Percentiles rank a stretch among this genome's conserved stretches.
Conservation (phyloP, 345 rosid genomes). For the Acer saccharum region DNA sequence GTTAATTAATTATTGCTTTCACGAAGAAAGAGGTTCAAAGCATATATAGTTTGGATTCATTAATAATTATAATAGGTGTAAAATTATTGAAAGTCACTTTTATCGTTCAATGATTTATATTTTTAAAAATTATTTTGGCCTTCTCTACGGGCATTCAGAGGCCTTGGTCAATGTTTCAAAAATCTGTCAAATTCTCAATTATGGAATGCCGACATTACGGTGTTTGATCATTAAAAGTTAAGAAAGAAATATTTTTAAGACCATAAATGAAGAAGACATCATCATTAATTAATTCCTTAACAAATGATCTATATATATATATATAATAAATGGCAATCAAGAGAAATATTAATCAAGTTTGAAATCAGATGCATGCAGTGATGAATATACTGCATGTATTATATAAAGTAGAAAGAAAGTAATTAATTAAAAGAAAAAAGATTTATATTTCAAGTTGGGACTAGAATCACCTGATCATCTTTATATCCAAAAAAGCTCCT, state of each 20-base stretch:
- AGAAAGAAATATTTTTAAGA: too few species aligned
- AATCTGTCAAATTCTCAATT: too few species aligned
- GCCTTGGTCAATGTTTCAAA: too few species aligned
- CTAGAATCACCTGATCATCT: conserved; percentile 23
- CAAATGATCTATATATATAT: not conserved
- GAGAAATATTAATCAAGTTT: not conserved
- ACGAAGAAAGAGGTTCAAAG: not conserved
- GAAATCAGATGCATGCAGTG: not conserved
- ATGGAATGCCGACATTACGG: too few species aligned
- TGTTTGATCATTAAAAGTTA: too few species aligned
- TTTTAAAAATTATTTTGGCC: not conserved
- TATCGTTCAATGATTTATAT: too few species aligned
- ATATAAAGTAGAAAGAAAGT: not conserved
- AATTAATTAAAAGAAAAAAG: not conserved
- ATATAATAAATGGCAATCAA: not conserved
- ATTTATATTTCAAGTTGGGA: conserved; percentile 44
- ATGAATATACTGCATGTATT: not conserved
- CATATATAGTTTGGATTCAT: not conserved
- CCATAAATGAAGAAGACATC: too few species aligned
- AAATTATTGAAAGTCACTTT: too few species aligned
- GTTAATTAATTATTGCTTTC: not conserved
- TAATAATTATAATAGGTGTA: not conserved
- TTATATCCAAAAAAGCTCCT: conserved; percentile 11
- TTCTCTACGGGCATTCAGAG: too few species aligned
- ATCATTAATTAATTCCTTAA: too few species aligned